Base-by-base conservation (phyloP, 1,284 basidiomycete genomes). In the Leccinum fallax region DNA sequence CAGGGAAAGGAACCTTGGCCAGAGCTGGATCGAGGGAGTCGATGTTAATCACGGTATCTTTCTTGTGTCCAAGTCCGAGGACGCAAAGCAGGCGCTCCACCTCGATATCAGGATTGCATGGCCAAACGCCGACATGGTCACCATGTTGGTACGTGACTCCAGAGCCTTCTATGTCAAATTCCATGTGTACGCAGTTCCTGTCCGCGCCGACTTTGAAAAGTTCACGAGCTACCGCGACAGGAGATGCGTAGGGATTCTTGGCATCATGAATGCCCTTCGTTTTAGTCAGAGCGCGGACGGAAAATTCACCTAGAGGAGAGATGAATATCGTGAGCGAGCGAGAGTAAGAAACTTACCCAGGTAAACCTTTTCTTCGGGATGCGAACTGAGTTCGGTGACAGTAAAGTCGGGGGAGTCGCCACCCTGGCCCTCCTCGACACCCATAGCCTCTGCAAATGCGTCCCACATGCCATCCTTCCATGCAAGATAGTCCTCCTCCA, bases 401-500 rank as follows among this genome's bases (percentile, higher is more conserved):
- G 85, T 84, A 74, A 98, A 99, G 83, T 99, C 97, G 55, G 96
- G 86, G n/a, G 92, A 85, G 71, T 98, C 97, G 62, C 94, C 95
- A 60, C 94, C 94, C 69, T 94, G 94, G 61, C 97, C 97, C 77
- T 98, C 97, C 77, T 98, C 95, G 61, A 98, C 93, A 65, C 85
- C 84, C 83, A 98, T 85, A 55, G 85, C 84, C 65, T 84, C 77
- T 30, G 94, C 85, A 63, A 99, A 94, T 5, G 88, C 87, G 53
- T 92, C 89, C 89, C 95, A 98, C 95, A 98, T 96, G 70, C 83
- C 85, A 75, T 99, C 97, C 78, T 99, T 99, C 97, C 97, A 99
- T 66, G 94, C 95, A n/a, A 99, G 85, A 76, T 98, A 99, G 79
- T 99, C 97, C 80, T 99, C 97, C 77, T 99, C 97, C 94, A 99